Conservation (phyloP, 768 basidiomycete species). For the Suillus hirtellus region DNA sequence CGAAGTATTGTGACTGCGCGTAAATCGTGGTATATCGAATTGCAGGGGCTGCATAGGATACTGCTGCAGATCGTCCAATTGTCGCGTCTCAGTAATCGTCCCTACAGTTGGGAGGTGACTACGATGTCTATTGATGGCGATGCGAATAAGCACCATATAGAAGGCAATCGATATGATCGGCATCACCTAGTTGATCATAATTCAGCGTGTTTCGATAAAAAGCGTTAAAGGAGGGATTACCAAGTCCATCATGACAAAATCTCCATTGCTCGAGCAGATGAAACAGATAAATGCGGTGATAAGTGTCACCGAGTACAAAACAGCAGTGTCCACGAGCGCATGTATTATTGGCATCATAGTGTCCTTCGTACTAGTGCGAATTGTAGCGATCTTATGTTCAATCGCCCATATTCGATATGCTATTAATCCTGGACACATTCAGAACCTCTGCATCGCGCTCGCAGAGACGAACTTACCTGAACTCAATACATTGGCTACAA, state of each 20-base stretch:
- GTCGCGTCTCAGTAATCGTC: background rate
- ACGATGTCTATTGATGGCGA: background rate
- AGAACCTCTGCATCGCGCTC: background rate
- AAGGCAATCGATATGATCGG: background rate
- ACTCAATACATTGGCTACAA: slow-evolving; percentile 6
- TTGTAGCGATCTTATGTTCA: background rate
- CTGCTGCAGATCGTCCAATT: background rate
- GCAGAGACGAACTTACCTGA: slow-evolving; percentile 5
- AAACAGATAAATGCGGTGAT: slow-evolving; percentile 6
- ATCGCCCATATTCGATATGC: slow-evolving; percentile 10
- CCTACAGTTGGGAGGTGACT: background rate
- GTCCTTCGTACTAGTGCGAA: background rate
- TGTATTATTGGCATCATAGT: slow-evolving; percentile 3
- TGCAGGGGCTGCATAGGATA: slow-evolving; percentile 3
- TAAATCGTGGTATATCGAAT: slow-evolving; percentile 2
- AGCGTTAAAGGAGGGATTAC: background rate
- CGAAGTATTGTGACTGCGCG: background rate
- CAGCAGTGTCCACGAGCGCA: slow-evolving; percentile 8
- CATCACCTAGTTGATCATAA: background rate
- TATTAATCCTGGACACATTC: background rate
- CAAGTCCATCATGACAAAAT: slow-evolving; percentile 10
- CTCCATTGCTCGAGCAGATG: background rate
- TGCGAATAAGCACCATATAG: background rate
- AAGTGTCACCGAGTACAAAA: slow-evolving; percentile 11
- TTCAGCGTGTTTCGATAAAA: background rate